Evolutionary conservation across 768 basidiomycete genomes (phyloP), one percentile per base, ranked within the genome.

Genomic region (Phallus indusiatus): DNA sequence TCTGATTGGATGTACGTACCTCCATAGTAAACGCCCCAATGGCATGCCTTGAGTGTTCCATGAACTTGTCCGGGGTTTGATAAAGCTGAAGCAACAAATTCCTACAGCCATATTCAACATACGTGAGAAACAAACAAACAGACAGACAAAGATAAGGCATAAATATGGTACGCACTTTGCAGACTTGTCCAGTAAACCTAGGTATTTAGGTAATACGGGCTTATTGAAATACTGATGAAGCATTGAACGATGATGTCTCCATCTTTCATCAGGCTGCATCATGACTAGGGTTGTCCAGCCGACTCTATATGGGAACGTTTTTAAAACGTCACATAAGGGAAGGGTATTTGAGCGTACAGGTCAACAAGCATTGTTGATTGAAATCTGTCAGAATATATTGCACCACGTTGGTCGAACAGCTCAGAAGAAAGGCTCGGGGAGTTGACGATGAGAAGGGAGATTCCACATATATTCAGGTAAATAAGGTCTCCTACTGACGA

Each of bases 51-150:
- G 68, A 37, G 53, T 75, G 72, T 22, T 64, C 69, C 64, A 72
- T 64, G 60, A 77, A 75, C 28, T 75, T 70, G 1, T 74, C 70
- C 8, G 76, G 77, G 0, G 66, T 63, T 10, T 73, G 71, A 6
- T 73, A 64, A 16, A 73, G 59, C 12, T 66, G 66, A 6, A 59
- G 63, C 21, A 78, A 63, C n/a, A 78, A 65, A 33, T 67, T 17
- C 22, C 36, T 53, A 14, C 18, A 28, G 4, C 28, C n/a, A n/a
- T n/a, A n/a, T n/a, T n/a, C n/a, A n/a, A n/a, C n/a, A n/a, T n/a
- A 14, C 42, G n/a, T 42, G 14, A 42, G n/a, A 12, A 12, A n/a
- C n/a, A n/a, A n/a, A n/a, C n/a, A n/a, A n/a, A n/a, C n/a, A n/a
- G n/a, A n/a, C 4, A 42, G 12, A 14, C 12, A 5, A 42, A 12